These are phyloP conservation scores for Dunaliella primolecta DNA, from an alignment of 139 green algal species.

Conservation along the genomic window DNA sequence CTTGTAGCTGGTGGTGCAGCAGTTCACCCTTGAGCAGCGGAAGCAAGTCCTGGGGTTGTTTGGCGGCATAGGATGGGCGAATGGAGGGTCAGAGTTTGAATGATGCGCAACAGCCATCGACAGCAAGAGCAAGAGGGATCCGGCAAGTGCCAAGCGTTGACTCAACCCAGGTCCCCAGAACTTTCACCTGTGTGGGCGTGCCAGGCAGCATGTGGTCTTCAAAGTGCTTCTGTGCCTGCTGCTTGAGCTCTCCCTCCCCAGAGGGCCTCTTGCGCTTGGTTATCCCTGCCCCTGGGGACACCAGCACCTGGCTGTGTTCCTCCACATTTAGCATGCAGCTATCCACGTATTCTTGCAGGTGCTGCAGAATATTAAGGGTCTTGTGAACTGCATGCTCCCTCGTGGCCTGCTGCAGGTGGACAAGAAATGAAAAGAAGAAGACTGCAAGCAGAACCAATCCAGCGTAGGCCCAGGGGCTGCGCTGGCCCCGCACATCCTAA, in stretches of 20 bases:
- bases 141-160: too few relatives aligned
- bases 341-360: background rate
- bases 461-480: too few relatives aligned
- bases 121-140: too few relatives aligned
- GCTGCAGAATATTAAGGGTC: background rate
- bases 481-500: too few relatives aligned
- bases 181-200: slow-evolving; percentile 3
- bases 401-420: background rate
- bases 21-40: slow-evolving; percentile 72
- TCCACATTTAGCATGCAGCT: background rate
- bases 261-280: background rate
- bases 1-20: slow-evolving; percentile 83
- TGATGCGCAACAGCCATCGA: too few relatives aligned
- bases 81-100: too few relatives aligned
- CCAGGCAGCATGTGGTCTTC: slow-evolving; percentile 3
- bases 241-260: background rate
- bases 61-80: background rate
- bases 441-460: too few relatives aligned
- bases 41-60: slow-evolving; percentile 56
- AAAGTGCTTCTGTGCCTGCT: background rate
- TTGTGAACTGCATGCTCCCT: background rate
- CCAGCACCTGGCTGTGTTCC: background rate
- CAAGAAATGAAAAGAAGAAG: too few relatives aligned
- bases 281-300: background rate
- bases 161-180: too few relatives aligned